Conservation (phyloP, 805 yeast genomes). For the Clavispora fructus region DNA sequence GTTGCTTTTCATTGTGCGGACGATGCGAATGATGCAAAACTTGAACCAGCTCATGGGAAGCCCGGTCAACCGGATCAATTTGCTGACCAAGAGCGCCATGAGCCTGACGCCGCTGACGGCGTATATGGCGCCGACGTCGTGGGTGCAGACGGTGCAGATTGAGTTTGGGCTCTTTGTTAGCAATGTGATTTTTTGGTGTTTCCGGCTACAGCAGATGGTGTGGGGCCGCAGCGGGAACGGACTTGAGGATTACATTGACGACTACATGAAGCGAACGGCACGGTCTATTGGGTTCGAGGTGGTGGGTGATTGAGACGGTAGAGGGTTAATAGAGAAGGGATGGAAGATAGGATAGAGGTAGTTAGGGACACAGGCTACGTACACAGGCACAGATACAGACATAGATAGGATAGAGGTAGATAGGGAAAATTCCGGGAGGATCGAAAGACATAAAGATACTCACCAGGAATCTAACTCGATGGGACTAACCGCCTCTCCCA, state of each 20-base stretch:
- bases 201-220: slow-evolving; percentile 29
- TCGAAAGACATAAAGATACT: too few relatives aligned
- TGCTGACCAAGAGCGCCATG: slow-evolving; percentile 56
- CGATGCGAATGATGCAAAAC: slow-evolving; percentile 72
- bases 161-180: slow-evolving; percentile 22
- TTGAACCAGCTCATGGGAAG: slow-evolving; percentile 61
- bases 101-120: background rate
- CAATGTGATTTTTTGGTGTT: slow-evolving; percentile 26
- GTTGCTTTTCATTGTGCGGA: slow-evolving; percentile 58
- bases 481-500: too few relatives aligned
- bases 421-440: too few relatives aligned
- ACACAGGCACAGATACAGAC: too few relatives aligned
- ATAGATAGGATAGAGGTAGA: too few relatives aligned
- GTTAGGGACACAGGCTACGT: too few relatives aligned
- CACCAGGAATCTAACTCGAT: too few relatives aligned
- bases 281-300: slow-evolving; percentile 38
- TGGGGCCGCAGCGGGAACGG: slow-evolving; percentile 30
- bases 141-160: slow-evolving; percentile 16
- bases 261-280: slow-evolving; percentile 38
- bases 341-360: too few relatives aligned
- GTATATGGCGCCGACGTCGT: slow-evolving; percentile 5
- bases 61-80: slow-evolving; percentile 67
- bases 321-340: too few relatives aligned
- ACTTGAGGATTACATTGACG: slow-evolving; percentile 43
- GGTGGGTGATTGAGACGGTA: too few relatives aligned